Evolutionary conservation across 176 grass and related monocot species (phyloP).

Genomic region (Saccharum officinarum): DNA sequence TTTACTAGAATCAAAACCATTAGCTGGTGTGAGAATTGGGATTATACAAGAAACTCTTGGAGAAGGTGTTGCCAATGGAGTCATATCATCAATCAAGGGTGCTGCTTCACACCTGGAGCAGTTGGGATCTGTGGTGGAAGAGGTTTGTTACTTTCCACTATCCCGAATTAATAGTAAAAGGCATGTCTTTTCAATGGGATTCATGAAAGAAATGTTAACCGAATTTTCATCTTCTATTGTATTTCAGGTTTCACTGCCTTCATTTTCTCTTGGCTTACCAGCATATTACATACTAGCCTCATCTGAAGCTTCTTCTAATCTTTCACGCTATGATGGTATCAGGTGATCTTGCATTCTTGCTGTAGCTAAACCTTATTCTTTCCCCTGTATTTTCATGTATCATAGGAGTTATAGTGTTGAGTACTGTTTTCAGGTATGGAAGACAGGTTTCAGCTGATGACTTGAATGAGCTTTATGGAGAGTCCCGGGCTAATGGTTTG

Average conservation of each 20-base stretch:
- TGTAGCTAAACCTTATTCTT: not conserved
- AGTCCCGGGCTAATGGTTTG: slow-evolving; percentile 74
- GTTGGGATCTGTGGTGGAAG: slow-evolving; percentile 70
- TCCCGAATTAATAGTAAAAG: not conserved
- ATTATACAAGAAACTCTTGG: slow-evolving; percentile 89
- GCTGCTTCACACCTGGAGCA: slow-evolving; percentile 85
- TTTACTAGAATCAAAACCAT: slow-evolving; percentile 75
- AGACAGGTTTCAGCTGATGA: slow-evolving; percentile 63
- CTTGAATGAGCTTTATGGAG: slow-evolving; percentile 74
- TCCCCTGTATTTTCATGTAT: not conserved
- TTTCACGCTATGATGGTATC: slow-evolving; percentile 96
- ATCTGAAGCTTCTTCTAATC: slow-evolving; percentile 97
- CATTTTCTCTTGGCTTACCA: slow-evolving; percentile 89
- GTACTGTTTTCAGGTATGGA: slow-evolving; percentile 69
- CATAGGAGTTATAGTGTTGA: not conserved
- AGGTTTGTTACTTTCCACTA: slow-evolving; percentile 57
- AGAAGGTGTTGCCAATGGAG: slow-evolving; percentile 73
- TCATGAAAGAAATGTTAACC: slow-evolving; percentile 10
- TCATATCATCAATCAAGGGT: slow-evolving; percentile 68
- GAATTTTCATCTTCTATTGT: not conserved
- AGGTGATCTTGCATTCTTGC: slow-evolving; percentile 56
- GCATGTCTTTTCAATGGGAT: slow-evolving; percentile 23
- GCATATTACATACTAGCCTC: slow-evolving; percentile 92
- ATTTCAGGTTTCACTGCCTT: slow-evolving; percentile 85
- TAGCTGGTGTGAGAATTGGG: slow-evolving; percentile 75